phyloP scores from a whole-genome alignment of 1,139 yeast species.

The Candida albicans region DNA sequence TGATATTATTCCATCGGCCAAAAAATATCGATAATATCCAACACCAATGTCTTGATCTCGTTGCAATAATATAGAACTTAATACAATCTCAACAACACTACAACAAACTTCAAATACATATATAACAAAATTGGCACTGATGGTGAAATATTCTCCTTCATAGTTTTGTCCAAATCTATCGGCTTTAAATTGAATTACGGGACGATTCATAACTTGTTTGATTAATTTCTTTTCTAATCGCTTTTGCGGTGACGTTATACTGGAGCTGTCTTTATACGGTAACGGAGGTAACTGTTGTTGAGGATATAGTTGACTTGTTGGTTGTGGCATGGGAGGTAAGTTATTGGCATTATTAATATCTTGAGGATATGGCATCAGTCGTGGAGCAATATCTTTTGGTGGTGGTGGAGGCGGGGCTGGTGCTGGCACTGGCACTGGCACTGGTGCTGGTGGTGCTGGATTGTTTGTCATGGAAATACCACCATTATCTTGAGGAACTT shows the following conservation, averaged over 20 bases:
- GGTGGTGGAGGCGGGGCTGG: constrained; percentile 13
- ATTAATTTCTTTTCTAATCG: constrained; percentile 33
- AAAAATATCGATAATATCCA: constrained; percentile 37
- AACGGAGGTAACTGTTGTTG: constrained; percentile 3
- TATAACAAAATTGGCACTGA: constrained; percentile 33
- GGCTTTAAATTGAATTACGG: constrained; percentile 24
- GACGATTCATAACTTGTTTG: constrained; percentile 37
- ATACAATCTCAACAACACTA: constrained; percentile 33
- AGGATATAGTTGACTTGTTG: constrained; percentile 5
- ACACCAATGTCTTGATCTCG: constrained; percentile 23
- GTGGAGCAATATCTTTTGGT: constrained; percentile 10
- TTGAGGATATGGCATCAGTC: constrained; percentile 11
- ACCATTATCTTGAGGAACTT: constrained; percentile 13
- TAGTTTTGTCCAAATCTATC: constrained; percentile 21
- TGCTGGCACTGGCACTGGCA: no score
- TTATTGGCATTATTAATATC: neutral
- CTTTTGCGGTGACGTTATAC: constrained; percentile 24
- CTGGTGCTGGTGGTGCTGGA: constrained; percentile 11
- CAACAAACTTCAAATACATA: constrained; percentile 37
- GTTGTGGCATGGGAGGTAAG: constrained; percentile 11
- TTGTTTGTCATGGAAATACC: constrained; percentile 6
- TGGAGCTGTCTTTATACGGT: constrained; percentile 5
- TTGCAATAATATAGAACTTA: constrained; percentile 28
- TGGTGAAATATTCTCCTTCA: constrained; percentile 20
- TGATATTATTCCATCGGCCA: constrained; percentile 40